phyloP scores from a whole-genome alignment of 495 filamentous ascomycete species.

The Neurospora sp. region DNA sequence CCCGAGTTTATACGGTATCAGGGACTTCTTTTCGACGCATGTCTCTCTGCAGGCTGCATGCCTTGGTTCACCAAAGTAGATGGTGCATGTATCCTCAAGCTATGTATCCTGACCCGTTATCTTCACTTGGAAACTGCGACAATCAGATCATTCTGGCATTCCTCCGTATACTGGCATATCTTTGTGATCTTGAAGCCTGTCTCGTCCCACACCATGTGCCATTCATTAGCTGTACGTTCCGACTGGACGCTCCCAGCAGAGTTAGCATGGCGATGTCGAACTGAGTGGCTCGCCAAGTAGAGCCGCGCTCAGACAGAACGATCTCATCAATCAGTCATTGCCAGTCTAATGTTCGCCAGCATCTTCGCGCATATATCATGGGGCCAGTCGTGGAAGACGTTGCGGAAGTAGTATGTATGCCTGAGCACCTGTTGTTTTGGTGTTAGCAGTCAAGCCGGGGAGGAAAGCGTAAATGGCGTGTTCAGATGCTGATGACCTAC shows the following conservation, averaged over 20 bases:
- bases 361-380: slow-evolving; percentile 30
- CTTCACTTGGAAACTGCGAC: not conserved
- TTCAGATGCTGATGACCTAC: not conserved
- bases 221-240: not conserved
- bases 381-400: slow-evolving; percentile 36
- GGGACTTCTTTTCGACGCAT: not conserved
- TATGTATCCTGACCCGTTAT: not conserved
- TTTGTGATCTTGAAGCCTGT: not conserved
- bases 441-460: not conserved
- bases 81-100: not conserved
- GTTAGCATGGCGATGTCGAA: not conserved
- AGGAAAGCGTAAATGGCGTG: not conserved
- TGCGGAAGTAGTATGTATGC: slow-evolving; percentile 40
- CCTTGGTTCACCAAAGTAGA: not conserved
- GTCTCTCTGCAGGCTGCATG: not conserved
- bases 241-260: not conserved
- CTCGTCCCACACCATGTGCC: not conserved
- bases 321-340: slow-evolving; percentile 39
- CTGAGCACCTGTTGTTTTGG: slow-evolving; percentile 23
- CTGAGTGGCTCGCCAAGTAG: not conserved
- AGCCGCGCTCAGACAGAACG: slow-evolving; percentile 18
- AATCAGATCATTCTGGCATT: not conserved
- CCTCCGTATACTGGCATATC: not conserved
- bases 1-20: no score
- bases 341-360: slow-evolving; percentile 23